Evolutionary conservation across 1,284 basidiomycete species (phyloP).

Genomic region (Neotropicomus parvogracilis): DNA sequence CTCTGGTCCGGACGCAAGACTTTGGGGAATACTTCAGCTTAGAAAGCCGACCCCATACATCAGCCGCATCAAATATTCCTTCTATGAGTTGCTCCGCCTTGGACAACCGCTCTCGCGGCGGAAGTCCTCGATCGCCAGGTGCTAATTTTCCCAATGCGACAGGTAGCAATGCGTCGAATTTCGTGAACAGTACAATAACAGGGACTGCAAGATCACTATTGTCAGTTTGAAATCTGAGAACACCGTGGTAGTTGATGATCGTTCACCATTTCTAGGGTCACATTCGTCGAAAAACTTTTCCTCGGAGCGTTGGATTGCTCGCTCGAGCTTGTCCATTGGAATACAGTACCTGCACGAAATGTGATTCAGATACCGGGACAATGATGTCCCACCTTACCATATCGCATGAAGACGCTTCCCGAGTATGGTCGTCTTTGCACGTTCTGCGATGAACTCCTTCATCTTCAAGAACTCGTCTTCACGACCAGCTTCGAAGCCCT

Average conservation of each 20-base stretch:
- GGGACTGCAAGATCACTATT: too few relatives aligned
- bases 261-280: conserved; percentile 7
- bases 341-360: background rate
- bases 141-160: background rate
- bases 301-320: background rate
- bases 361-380: background rate
- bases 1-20: background rate
- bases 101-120: background rate
- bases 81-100: background rate
- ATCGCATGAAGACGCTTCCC: conserved; percentile 27
- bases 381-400: conserved; percentile 13
- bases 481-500: conserved; percentile 28
- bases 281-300: conserved; percentile 11
- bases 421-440: conserved; percentile 1
- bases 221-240: too few relatives aligned
- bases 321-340: background rate
- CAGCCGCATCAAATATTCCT: background rate
- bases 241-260: too few relatives aligned
- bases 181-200: conserved; percentile 2
- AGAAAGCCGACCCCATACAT: background rate
- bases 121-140: background rate
- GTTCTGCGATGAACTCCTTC: conserved; percentile 19
- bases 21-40: background rate
- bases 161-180: background rate
- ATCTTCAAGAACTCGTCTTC: conserved; percentile 20